A percentile compares a stretch with the other conserved stretches of the same genome.
These are phyloP conservation scores for Trichoderma cornu-damae DNA, from an alignment of 2,329 filamentous ascomycete genomes.

Conservation along the genomic window DNA sequence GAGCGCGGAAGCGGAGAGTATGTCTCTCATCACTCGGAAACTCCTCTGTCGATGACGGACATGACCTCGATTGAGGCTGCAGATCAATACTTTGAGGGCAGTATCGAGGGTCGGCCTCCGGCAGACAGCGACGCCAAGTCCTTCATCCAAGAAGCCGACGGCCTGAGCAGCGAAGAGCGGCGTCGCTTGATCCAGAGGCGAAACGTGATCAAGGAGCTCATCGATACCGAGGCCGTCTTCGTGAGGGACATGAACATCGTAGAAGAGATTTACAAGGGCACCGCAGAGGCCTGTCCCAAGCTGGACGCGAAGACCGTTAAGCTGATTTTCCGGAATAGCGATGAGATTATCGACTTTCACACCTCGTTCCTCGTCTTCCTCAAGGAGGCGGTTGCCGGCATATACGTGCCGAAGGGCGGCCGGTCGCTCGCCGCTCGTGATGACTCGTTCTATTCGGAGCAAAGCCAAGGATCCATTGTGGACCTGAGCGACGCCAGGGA, in stretches of 20 bases:
- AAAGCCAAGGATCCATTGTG: conserved; percentile 34
- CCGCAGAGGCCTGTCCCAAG: conserved; percentile 73
- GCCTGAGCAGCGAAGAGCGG: conserved; percentile 49
- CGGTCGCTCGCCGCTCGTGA: conserved; percentile 41
- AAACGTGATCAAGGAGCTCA: conserved; percentile 82
- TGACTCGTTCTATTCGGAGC: conserved; percentile 38
- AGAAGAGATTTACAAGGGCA: conserved; percentile 95
- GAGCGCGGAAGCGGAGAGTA: conserved; percentile 44
- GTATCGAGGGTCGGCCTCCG: conserved; percentile 34
- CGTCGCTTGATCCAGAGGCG: conserved; percentile 74
- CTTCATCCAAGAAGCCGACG: conserved; percentile 36
- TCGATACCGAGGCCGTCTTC: conserved; percentile 89
- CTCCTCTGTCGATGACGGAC: conserved; percentile 42
- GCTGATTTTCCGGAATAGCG: conserved; percentile 85
- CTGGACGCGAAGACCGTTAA: conserved; percentile 81
- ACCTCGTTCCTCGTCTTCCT: conserved; percentile 71
- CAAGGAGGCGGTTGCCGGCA: conserved; percentile 70
- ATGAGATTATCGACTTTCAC: conserved; percentile 85
- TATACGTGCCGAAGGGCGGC: conserved; percentile 63
- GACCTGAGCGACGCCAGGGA: conserved; percentile 50
- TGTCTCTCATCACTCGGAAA: conserved; percentile 39
- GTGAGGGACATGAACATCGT: conserved; percentile 95
- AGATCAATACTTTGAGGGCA: conserved; percentile 37
- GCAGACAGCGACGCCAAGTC: conserved; percentile 37
- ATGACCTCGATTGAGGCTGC: conserved; percentile 41